Evolutionary conservation across 768 basidiomycete species (phyloP), one percentile per base, ranked within the genome.

Genomic region (Boletus rubroflammeus): DNA sequence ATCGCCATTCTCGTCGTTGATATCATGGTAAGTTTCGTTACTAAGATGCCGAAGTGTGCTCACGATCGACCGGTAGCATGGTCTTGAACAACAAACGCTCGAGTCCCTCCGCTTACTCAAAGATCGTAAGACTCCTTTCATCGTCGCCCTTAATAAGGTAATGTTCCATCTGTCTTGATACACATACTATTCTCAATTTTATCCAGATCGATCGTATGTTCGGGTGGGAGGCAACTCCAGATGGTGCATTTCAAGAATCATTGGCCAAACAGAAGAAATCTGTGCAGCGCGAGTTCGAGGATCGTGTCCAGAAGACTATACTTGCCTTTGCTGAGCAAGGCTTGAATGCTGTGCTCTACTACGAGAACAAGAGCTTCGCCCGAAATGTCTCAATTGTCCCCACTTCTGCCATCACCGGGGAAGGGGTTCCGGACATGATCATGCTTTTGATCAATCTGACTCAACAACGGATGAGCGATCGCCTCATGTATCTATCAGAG

Each of bases 381-480:
- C 82, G 89, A 55, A 95, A 93, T 62, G 94, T 99, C 55, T 98
- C 96, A 2, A 80, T 99, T 46, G 96, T 99, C 13, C 96, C 97
- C 29, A 98, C 96, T 5, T 98, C 97, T 51, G 97, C 97, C 32
- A 85, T 97, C 72, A 98, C 96, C 4, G 97, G 96, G 52, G 97
- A 99, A 74, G 97, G 97, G 70, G 81, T 99, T 11, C 97, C 97
- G 28, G 97, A 98, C 76, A 96, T 99, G 96, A 93, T 99, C 75
- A 92, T 95, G 91, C 80, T 99, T 26, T 85, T 99, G 67, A 84
- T 98, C 74, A 95, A 97, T 71, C 81, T 98, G 50, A 98, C 96
- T 15, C 96, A 98, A 71, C 89, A 97, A 74, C 85, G 97, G 55
- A 97, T 98, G 96, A 93, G 89, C 70, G 91, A 95, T 70, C 83